Evolutionary conservation across 345 rosid species (phyloP), one percentile per base, ranked within the genome.

Genomic region (Draba incana): DNA sequence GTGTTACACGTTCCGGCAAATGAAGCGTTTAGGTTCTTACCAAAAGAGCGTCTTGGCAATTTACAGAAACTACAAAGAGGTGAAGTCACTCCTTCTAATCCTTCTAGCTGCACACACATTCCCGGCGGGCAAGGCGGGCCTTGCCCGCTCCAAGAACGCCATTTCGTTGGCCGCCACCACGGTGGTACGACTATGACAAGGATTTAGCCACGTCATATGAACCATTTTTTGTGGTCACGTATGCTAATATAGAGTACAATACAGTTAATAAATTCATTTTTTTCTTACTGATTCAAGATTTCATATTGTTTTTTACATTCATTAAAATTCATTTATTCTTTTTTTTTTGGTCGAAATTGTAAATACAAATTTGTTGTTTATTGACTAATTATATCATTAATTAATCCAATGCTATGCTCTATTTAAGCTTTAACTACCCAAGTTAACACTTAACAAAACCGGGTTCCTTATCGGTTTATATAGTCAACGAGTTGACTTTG

Each of bases 51-150:
- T 16, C 53, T 59, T 27, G 74, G 66, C 5, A 50, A 41, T 42
- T 59, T 81, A n/a, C 84, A 84, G 79, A 74, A 85, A 55, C 85
- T 88, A 48, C 76, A 79, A 25, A 83, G 52, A 77, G 82, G 76
- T 2, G 50, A 68, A 3, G 80, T 70, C 6, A 68, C 84, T 70
- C 75, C 87, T 37, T 79, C 84, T 0, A 48, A 73, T 1, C 15
- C 80, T 5, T 88, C 94, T 0, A 77, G 85, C n/a, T 85, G 94
- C 81, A 84, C 90, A 47, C 48, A 80, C 77, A 80, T 84, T 38
- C 90, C 94, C 3, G 80, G 83, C 0, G 42, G 50, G 8, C 49
- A 72, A 23, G 89, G 87, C 35, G 2, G 79, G 1, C 20, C 51
- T 35, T 85, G 94, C 37, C 85, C 79, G 0, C 51, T 82, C 47